Base-by-base conservation (phyloP, 768 basidiomycete species). In the Lactifluus piperatus region DNA sequence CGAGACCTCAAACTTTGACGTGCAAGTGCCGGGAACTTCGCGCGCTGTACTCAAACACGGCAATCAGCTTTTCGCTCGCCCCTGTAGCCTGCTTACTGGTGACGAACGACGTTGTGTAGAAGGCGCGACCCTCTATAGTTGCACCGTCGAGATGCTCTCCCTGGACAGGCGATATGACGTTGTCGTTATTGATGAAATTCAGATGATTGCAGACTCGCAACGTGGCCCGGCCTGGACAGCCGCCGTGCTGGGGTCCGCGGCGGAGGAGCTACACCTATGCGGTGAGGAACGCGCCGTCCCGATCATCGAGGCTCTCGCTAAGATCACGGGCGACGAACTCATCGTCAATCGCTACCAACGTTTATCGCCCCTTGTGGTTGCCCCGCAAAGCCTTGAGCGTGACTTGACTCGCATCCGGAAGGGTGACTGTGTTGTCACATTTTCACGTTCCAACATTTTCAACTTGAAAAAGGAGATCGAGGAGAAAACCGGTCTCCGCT, bases 151-250 rank as follows among this genome's bases (percentile, higher is more conserved):
- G 77, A 99, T 98, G 94, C 70, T 88, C 34, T 74, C 77, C 5
- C 63, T 75, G 10, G 61, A 63, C 2, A 62, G 49, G 18, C 59
- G 60, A 4, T 75, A 74, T 55, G 91, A 95, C 52, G 92, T 98
- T 24, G 94, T 85, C 0, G 94, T 99, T 47, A 77, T 99, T 46
- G 97, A 97, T 70, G 95, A 98, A 74, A 97, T 99, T 49, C 97
- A 98, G 74, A 88, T 98, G 88, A 82, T 98, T 18, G 81, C 81
- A 0, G 92, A 97, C 70, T 71, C 76, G 0, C 75, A 83, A 3
- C 83, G 97, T 16, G 95, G 97, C 0, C 75, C 73, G 26, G 82
- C 82, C 0, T 99, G 97, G 95, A 88, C 89, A 9, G 67, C 70
- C 13, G 94, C 93, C 0, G 79, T 99, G 2, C 71, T 97, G 20